Evolutionary conservation across 805 yeast genomes (phyloP).

Genomic region (Candida sithepensis): DNA sequence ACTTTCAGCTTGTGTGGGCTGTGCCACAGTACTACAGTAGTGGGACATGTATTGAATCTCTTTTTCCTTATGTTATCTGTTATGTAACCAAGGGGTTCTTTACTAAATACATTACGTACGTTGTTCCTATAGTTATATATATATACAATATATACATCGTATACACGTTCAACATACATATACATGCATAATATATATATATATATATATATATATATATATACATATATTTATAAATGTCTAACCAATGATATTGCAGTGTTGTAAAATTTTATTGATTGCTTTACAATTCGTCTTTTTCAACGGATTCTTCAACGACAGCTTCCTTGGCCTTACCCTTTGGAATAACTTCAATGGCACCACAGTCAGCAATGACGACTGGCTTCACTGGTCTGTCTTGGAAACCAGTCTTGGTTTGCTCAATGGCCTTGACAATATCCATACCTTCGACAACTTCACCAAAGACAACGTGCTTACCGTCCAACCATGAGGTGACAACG

Average conservation of each 20-base stretch:
- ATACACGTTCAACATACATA: too few relatives aligned
- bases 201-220: too few relatives aligned
- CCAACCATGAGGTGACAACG: constrained; percentile 85
- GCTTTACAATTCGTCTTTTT: constrained; percentile 35
- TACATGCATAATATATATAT: too few relatives aligned
- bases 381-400: constrained; percentile 71
- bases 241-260: not conserved
- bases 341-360: constrained; percentile 46
- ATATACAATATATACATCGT: too few relatives aligned
- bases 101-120: too few relatives aligned
- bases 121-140: too few relatives aligned
- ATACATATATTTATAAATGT: not conserved
- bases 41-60: too few relatives aligned
- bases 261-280: not conserved
- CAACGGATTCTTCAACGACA: constrained; percentile 24
- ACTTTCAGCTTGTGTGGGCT: too few relatives aligned
- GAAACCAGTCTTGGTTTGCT: constrained; percentile 61
- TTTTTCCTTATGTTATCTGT: too few relatives aligned
- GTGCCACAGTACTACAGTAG: too few relatives aligned
- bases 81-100: too few relatives aligned
- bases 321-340: constrained; percentile 13
- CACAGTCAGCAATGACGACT: constrained; percentile 64
- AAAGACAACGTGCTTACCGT: constrained; percentile 93
- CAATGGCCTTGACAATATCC: constrained; percentile 76
- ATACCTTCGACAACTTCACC: constrained; percentile 90